Evolutionary conservation across 1,284 basidiomycete genomes (phyloP).

Genomic region (Trichosporon sp.): DNA sequence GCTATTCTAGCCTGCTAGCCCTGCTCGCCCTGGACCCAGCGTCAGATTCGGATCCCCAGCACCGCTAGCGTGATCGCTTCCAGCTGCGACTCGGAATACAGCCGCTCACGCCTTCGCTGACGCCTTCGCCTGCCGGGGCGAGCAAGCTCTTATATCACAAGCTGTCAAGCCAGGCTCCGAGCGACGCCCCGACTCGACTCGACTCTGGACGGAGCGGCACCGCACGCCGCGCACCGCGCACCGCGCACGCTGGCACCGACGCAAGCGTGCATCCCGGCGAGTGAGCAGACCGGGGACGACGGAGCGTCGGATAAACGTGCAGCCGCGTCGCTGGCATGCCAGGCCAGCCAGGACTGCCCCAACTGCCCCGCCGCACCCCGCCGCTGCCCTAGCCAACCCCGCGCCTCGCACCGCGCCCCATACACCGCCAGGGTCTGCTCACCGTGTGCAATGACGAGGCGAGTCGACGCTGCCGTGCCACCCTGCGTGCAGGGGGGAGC

Average conservation of each 20-base stretch:
- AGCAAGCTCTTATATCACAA: background rate
- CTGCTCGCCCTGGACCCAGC: background rate
- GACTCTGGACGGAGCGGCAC: background rate
- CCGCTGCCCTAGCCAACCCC: background rate
- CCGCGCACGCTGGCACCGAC: background rate
- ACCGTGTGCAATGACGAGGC: background rate
- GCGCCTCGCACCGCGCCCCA: background rate
- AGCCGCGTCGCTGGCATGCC: background rate
- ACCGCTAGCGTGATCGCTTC: background rate
- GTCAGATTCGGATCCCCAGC: background rate
- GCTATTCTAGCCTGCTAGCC: background rate
- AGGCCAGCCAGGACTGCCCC: background rate
- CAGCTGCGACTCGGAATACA: background rate
- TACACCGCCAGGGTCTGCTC: too few species aligned
- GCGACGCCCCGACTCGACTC: background rate
- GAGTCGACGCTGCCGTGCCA: too few species aligned
- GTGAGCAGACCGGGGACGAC: background rate
- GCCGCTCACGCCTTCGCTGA: background rate
- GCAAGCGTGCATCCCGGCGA: background rate
- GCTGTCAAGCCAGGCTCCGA: background rate
- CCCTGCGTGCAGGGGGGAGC: background rate
- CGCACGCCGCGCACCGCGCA: background rate
- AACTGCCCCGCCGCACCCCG: background rate
- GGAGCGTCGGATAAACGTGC: conserved; percentile 4
- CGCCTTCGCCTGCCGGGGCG: background rate